Base-by-base conservation (phyloP, 2,329 filamentous ascomycete species). In the Nakataea oryzae region DNA sequence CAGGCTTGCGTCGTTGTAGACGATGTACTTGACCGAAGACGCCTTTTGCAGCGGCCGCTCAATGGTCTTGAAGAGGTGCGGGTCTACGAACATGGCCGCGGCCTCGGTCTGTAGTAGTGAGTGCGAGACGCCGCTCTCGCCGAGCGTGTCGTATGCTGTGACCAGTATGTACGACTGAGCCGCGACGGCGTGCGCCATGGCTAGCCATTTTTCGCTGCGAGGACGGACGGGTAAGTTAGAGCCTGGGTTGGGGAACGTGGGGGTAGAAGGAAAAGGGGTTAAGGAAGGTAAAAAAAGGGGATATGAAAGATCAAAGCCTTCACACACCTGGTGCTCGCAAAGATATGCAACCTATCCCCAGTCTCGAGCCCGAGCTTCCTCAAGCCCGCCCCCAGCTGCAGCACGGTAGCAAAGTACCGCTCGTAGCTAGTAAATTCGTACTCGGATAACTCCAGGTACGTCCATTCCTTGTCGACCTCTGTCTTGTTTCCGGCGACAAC, bases 131-230 rank as follows among this genome's bases (percentile, higher is more conserved):
- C 92, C 93, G 65, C 87, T 86, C 69, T 91, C 84, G 61, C 93
- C 93, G 57, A 97, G 87, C 32, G 92, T 96, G 74, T 97, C 93
- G 75, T 97, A 97, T 60, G 93, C 92, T 57, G 93, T 97, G 60
- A 97, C 93, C 67, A 97, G 93, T 63, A 90, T 86, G 73, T 97
- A 86, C 57, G 90, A 93, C 75, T 97, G 93, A 21, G 92, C 93
- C 26, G 86, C 78, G 84, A 88, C 79, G 57, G 76, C 83, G 73
- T 96, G 91, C 58, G 93, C 89, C 69, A 90, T 85, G 62, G 87
- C 85, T 66, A 97, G 82, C 93, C 93, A 97, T 76, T 91, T 84
- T 60, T 86, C 82, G 73, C 89, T 91, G 64, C 30, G 7, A n/a
- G n/a, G n/a, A n/a, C n/a, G n/a, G 41, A 21, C 41, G 17, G 11